Percentiles rank a stretch among this genome's conserved stretches.
These are phyloP conservation scores for Candida sonorensis DNA, from an alignment of 805 yeast species.

Conservation along the genomic window DNA sequence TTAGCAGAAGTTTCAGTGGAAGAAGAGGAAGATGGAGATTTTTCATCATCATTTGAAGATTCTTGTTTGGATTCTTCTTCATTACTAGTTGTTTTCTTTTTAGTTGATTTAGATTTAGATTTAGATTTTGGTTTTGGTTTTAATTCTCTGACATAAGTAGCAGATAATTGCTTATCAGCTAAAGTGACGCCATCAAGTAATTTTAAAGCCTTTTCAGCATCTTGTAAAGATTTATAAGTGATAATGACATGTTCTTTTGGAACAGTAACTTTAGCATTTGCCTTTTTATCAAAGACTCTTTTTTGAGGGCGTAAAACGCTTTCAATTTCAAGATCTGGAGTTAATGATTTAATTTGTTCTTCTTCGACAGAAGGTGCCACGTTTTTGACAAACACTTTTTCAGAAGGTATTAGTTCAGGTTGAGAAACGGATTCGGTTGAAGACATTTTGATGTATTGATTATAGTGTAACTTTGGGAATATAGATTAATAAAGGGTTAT, in stretches of 20 bases:
- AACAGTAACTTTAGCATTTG: constrained; percentile 17
- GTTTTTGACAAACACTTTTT: constrained; percentile 40
- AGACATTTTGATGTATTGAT: not conserved
- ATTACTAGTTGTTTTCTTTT: constrained; percentile 3
- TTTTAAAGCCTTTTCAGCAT: constrained; percentile 59
- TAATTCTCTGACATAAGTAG: constrained; percentile 42
- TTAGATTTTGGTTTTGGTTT: not conserved
- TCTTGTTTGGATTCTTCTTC: too few species aligned
- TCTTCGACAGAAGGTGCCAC: constrained; percentile 37
- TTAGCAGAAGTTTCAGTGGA: constrained; percentile 4
- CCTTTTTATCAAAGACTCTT: constrained; percentile 17
- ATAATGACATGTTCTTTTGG: constrained; percentile 41
- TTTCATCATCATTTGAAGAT: too few species aligned
- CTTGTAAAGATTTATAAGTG: constrained; percentile 50
- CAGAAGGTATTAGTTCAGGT: constrained; percentile 29
- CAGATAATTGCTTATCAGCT: constrained; percentile 35
- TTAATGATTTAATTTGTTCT: constrained; percentile 35
- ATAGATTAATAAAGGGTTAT: too few species aligned
- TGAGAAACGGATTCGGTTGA: constrained; percentile 3
- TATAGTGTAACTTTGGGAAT: too few species aligned
- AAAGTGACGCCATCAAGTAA: constrained; percentile 24
- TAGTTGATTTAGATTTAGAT: not conserved
- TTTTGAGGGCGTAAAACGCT: constrained; percentile 28
- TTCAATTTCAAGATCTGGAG: constrained; percentile 29
- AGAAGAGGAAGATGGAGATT: constrained; percentile 4